Conservation (phyloP, 805 yeast species). For the Maudiozyma saulgeensis region DNA sequence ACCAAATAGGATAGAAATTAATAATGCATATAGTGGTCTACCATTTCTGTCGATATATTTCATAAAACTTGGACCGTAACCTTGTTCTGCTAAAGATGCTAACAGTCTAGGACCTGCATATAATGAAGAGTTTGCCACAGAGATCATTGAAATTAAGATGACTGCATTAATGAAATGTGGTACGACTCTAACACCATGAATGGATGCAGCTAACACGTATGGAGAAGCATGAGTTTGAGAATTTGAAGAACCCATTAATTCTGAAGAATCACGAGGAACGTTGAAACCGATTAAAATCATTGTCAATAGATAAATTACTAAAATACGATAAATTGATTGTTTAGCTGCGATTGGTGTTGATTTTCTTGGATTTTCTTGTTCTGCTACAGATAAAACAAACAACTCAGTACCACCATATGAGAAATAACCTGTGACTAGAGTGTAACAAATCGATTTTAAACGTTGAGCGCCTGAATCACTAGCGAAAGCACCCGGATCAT, state of each 20-base stretch:
- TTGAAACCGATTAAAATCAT: conserved; percentile 46
- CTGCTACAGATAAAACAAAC: conserved; percentile 58
- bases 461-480: conserved; percentile 24
- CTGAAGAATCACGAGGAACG: conserved; percentile 48
- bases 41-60: conserved; percentile 49
- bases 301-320: conserved; percentile 47
- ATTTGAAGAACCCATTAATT: conserved; percentile 40
- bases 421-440: conserved; percentile 52
- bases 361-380: conserved; percentile 49
- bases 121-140: conserved; percentile 70
- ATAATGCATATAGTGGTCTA: conserved; percentile 49
- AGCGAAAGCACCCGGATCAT: conserved; percentile 42
- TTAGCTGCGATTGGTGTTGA: conserved; percentile 55
- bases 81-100: conserved; percentile 60
- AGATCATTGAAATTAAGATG: conserved; percentile 59
- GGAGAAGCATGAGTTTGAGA: conserved; percentile 59
- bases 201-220: conserved; percentile 59
- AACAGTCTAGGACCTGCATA: conserved; percentile 66
- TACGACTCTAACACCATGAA: conserved; percentile 52
- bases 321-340: conserved; percentile 56
- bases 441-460: conserved; percentile 58
- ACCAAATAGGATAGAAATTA: conserved; percentile 42
- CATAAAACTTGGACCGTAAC: conserved; percentile 48
- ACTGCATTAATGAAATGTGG: conserved; percentile 71
- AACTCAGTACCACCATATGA: conserved; percentile 62